phyloP scores from a whole-genome alignment of 768 basidiomycete genomes.

The Termitomyces sp. region DNA sequence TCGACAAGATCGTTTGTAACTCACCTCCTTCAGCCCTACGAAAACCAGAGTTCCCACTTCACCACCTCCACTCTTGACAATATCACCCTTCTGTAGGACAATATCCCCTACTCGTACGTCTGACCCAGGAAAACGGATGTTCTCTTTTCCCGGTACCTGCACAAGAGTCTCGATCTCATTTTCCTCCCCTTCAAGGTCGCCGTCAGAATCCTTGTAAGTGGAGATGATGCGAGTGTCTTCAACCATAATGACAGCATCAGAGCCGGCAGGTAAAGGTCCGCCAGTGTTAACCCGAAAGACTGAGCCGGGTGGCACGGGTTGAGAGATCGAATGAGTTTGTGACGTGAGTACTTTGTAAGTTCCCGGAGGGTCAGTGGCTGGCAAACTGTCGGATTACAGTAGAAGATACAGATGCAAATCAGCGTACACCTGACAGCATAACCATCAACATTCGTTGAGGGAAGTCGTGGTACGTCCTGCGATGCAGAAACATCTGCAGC shows the following conservation, averaged over 20 bases:
- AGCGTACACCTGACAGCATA: slow-evolving; percentile 71
- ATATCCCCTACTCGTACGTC: slow-evolving; percentile 67
- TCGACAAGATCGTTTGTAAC: slow-evolving; percentile 4
- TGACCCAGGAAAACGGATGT: slow-evolving; percentile 67
- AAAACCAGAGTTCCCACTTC: slow-evolving; percentile 82
- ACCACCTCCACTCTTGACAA: slow-evolving; percentile 63
- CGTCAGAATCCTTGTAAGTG: slow-evolving; percentile 31
- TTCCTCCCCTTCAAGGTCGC: slow-evolving; percentile 52
- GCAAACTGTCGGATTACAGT: background rate
- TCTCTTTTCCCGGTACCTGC: slow-evolving; percentile 59
- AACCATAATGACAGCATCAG: slow-evolving; percentile 86
- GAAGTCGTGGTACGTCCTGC: slow-evolving; percentile 53
- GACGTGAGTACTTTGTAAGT: slow-evolving; percentile 64
- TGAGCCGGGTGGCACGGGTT: slow-evolving; percentile 40
- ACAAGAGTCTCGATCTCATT: slow-evolving; percentile 61
- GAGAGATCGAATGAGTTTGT: slow-evolving; percentile 38
- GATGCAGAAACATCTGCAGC: slow-evolving; percentile 70
- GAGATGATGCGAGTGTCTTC: slow-evolving; percentile 82
- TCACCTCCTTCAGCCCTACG: slow-evolving; percentile 66
- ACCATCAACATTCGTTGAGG: slow-evolving; percentile 83
- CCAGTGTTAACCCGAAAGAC: slow-evolving; percentile 87
- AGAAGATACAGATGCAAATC: background rate
- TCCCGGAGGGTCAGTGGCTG: slow-evolving; percentile 62
- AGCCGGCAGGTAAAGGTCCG: slow-evolving; percentile 66
- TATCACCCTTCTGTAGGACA: slow-evolving; percentile 55